These are phyloP conservation scores for Suillus weaverae DNA, from an alignment of 768 basidiomycete genomes.

Conservation along the genomic window DNA sequence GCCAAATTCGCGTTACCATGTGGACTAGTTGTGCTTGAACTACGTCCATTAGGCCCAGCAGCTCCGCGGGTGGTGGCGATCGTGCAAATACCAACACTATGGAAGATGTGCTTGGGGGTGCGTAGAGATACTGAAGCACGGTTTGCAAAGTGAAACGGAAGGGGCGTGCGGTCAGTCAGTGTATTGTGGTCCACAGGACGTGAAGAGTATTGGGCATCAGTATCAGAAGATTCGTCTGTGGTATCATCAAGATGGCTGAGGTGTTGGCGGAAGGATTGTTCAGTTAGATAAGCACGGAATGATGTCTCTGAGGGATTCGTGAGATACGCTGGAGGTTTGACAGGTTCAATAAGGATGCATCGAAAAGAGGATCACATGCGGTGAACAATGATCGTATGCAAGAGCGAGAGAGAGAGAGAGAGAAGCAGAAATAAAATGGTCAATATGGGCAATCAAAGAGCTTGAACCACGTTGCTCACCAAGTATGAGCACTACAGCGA, in stretches of 20 bases:
- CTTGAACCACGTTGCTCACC: conserved; percentile 47
- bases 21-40: conserved; percentile 35
- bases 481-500: conserved; percentile 67
- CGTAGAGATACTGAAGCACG: conserved; percentile 90
- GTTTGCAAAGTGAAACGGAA: conserved; percentile 81
- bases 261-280: conserved; percentile 94
- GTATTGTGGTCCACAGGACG: conserved; percentile 22
- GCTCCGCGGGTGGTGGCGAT: conserved; percentile 53
- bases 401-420: neutral
- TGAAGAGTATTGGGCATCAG: conserved; percentile 28
- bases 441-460: neutral
- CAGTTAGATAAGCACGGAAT: conserved; percentile 94
- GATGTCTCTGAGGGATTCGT: conserved; percentile 94
- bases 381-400: conserved; percentile 10
- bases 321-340: conserved; percentile 69
- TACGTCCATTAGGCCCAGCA: conserved; percentile 51
- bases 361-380: conserved; percentile 10
- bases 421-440: neutral
- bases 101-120: conserved; percentile 87
- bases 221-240: conserved; percentile 50
- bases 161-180: conserved; percentile 28
- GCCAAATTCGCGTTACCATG: conserved; percentile 23
- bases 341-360: conserved; percentile 13
- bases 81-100: conserved; percentile 84
- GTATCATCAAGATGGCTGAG: conserved; percentile 80